Evolutionary conservation across 768 basidiomycete genomes (phyloP).

Genomic region (Panaeolus cyanescens): DNA sequence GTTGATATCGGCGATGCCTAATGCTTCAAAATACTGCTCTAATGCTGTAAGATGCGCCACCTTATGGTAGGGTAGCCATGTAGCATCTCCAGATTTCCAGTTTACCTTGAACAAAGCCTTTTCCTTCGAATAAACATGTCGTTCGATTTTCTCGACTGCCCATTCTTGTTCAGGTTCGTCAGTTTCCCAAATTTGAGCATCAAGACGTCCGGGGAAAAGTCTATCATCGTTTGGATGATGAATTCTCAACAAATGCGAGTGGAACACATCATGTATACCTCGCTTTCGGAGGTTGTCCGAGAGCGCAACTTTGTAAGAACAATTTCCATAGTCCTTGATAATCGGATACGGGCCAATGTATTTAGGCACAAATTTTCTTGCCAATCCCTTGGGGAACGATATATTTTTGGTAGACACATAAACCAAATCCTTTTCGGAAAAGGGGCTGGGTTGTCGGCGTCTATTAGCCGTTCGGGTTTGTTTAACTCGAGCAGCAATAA

Average conservation of each 20-base stretch:
- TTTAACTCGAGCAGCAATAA: constrained; percentile 25
- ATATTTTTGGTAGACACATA: constrained; percentile 15
- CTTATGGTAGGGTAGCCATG: background rate
- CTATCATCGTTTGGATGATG: constrained; percentile 32
- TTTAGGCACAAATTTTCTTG: constrained; percentile 13
- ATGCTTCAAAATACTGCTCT: constrained; percentile 3
- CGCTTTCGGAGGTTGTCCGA: constrained; percentile 13
- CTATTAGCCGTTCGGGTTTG: constrained; percentile 27
- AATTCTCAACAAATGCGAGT: background rate
- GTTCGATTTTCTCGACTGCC: too few relatives aligned
- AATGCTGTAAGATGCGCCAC: constrained; percentile 7
- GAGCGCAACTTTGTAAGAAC: constrained; percentile 5
- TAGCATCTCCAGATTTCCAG: too few relatives aligned
- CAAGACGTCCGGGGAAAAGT: constrained; percentile 31
- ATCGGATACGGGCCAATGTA: constrained; percentile 15
- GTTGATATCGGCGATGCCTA: constrained; percentile 4
- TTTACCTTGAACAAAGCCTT: too few relatives aligned
- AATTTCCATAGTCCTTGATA: constrained; percentile 5
- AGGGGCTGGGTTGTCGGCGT: background rate
- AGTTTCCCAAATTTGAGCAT: constrained; percentile 12
- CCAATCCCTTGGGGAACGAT: constrained; percentile 5
- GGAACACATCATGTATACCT: constrained; percentile 19
- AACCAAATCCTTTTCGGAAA: constrained; percentile 5
- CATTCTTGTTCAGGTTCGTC: too few relatives aligned
- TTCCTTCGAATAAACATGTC: too few relatives aligned